Conservation (phyloP, 805 yeast species). For the Myxozyma sirexii region DNA sequence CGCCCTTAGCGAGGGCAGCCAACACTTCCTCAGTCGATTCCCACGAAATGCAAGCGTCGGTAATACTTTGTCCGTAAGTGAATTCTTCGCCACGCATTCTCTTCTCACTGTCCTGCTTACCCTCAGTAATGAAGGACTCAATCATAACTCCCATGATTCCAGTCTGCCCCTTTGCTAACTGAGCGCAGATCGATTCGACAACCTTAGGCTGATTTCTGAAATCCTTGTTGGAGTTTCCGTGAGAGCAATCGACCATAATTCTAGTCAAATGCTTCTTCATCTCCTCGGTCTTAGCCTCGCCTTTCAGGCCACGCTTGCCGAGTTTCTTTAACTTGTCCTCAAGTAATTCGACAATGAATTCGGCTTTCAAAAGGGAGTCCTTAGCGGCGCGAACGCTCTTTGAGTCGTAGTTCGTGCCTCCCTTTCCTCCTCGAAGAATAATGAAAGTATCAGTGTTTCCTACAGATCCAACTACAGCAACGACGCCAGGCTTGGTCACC, state of each 20-base stretch:
- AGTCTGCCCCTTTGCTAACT: constrained; percentile 71
- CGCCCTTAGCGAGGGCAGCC: constrained; percentile 73
- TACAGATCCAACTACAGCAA: constrained; percentile 92
- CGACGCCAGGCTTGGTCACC: constrained; percentile 94
- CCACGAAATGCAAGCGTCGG: constrained; percentile 98
- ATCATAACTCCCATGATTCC: constrained; percentile 93
- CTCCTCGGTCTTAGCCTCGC: constrained; percentile 38
- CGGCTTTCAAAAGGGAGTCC: constrained; percentile 55
- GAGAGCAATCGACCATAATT: constrained; percentile 96
- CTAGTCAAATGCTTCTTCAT: constrained; percentile 50
- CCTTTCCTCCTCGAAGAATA: constrained; percentile 93
- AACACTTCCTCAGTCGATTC: constrained; percentile 77
- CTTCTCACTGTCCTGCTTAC: constrained; percentile 68
- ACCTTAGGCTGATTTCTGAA: constrained; percentile 93
- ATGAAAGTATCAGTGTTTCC: constrained; percentile 91
- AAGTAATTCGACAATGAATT: constrained; percentile 17
- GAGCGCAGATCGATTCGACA: constrained; percentile 74
- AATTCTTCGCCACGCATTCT: constrained; percentile 64
- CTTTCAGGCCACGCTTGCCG: constrained; percentile 39
- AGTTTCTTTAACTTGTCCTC: constrained; percentile 52
- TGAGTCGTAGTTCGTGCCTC: constrained; percentile 86
- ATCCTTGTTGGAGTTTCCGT: constrained; percentile 91
- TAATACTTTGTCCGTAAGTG: constrained; percentile 90
- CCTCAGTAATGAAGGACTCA: constrained; percentile 88
- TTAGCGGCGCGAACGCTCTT: constrained; percentile 69